Conservation (phyloP, 306 rosid genomes). For the Gastrolobium villosum region DNA sequence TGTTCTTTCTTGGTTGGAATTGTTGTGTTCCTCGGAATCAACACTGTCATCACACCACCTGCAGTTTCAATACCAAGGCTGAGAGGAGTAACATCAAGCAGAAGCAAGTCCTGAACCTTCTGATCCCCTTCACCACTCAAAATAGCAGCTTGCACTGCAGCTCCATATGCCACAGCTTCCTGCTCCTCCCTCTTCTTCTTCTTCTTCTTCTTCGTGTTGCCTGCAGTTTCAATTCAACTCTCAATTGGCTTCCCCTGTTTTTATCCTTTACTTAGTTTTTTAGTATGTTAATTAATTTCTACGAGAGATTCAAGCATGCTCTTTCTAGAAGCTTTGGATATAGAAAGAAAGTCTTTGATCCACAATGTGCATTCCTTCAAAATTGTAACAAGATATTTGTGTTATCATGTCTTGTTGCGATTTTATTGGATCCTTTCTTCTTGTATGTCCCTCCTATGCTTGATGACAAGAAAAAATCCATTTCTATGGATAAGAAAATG, state of each 20-base stretch:
- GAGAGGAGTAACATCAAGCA: slow-evolving; percentile 64
- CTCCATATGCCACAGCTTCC: slow-evolving; percentile 66
- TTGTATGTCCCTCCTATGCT: slow-evolving; percentile 84
- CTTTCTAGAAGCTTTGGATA: slow-evolving; percentile 60
- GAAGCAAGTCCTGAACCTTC: slow-evolving; percentile 62
- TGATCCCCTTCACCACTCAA: slow-evolving; percentile 59
- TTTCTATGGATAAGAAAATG: slow-evolving; percentile 70
- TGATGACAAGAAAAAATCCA: slow-evolving; percentile 66
- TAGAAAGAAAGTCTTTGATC: slow-evolving; percentile 80
- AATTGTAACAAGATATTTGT: slow-evolving; percentile 96
- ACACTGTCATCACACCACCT: slow-evolving; percentile 61
- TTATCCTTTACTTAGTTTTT: no score
- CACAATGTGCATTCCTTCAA: slow-evolving; percentile 91
- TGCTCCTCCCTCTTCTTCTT: no score
- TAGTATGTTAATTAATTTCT: no score
- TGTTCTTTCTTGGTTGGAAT: slow-evolving; percentile 62
- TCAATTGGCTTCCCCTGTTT: no score
- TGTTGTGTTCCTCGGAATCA: slow-evolving; percentile 65
- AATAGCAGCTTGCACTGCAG: slow-evolving; percentile 63
- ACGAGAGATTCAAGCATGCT: no score
- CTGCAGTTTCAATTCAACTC: no score
- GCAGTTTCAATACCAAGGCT: slow-evolving; percentile 67
- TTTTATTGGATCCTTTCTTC: slow-evolving; percentile 90
- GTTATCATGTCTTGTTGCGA: slow-evolving; percentile 75
- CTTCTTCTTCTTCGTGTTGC: no score